Conservation (phyloP, 768 basidiomycete species). For the Termitomyces heimii region DNA sequence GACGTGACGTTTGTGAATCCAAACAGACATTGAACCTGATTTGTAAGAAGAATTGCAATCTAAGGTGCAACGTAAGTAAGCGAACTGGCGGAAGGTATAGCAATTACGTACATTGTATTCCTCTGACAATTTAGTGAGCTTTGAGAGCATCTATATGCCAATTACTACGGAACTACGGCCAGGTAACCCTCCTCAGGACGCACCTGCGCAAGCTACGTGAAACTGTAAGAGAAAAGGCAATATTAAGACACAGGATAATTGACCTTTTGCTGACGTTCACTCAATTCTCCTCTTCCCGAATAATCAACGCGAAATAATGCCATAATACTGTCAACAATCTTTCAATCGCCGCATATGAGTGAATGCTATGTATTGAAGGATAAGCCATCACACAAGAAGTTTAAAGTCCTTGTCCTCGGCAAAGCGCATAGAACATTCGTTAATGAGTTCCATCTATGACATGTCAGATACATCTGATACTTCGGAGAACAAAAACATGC, state of each 20-base stretch:
- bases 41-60: slow-evolving; percentile 85
- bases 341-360: slow-evolving; percentile 10
- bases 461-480: neutral
- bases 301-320: slow-evolving; percentile 93
- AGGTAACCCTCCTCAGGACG: neutral
- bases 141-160: slow-evolving; percentile 71
- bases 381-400: slow-evolving; percentile 43
- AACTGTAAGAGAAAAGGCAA: slow-evolving; percentile 11
- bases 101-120: slow-evolving; percentile 68
- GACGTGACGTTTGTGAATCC: neutral
- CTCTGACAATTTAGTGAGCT: slow-evolving; percentile 86
- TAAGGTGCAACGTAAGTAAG: slow-evolving; percentile 24
- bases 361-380: neutral
- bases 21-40: slow-evolving; percentile 80
- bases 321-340: slow-evolving; percentile 98
- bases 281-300: slow-evolving; percentile 89
- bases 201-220: slow-evolving; percentile 76
- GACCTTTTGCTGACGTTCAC: slow-evolving; percentile 90
- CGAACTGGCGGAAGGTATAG: neutral
- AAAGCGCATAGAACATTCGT: slow-evolving; percentile 82
- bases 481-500: slow-evolving; percentile 26
- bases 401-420: slow-evolving; percentile 86
- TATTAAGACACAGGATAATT: neutral
- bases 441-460: slow-evolving; percentile 82
- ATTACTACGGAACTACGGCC: neutral